These are phyloP conservation scores for Arxiozyma telluris DNA, from an alignment of 1,139 yeast genomes.

Conservation along the genomic window DNA sequence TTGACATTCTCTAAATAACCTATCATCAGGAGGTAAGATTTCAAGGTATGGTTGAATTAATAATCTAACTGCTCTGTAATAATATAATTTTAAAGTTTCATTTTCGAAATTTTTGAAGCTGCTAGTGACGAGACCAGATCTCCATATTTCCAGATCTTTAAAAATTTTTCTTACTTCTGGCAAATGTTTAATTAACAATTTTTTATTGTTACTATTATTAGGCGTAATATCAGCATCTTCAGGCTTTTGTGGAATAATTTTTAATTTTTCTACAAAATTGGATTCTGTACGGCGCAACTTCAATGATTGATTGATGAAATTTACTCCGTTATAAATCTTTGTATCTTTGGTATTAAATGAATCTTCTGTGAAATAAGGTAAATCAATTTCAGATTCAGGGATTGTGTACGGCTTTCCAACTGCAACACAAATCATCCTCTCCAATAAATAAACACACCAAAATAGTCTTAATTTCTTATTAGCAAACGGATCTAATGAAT, in stretches of 20 bases:
- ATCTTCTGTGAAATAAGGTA: slow-evolving; percentile 37
- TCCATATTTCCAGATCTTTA: slow-evolving; percentile 43
- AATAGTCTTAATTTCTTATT: slow-evolving; percentile 42
- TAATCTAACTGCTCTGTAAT: slow-evolving; percentile 46
- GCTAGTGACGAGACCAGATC: slow-evolving; percentile 36
- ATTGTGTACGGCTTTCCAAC: slow-evolving; percentile 45
- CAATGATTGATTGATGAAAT: slow-evolving; percentile 45
- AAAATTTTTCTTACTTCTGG: slow-evolving; percentile 38
- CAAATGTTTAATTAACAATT: slow-evolving; percentile 29
- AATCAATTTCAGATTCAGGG: slow-evolving; percentile 38
- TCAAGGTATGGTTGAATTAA: slow-evolving; percentile 52
- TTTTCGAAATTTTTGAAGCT: slow-evolving; percentile 37
- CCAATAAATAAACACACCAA: slow-evolving; percentile 50
- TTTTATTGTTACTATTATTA: slow-evolving; percentile 6
- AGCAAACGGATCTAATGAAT: slow-evolving; percentile 27
- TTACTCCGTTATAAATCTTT: slow-evolving; percentile 28
- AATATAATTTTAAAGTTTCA: slow-evolving; percentile 44
- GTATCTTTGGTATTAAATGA: slow-evolving; percentile 19
- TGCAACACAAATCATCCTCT: slow-evolving; percentile 47
- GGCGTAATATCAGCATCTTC: slow-evolving; percentile 2
- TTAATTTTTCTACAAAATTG: slow-evolving; percentile 42
- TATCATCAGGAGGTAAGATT: slow-evolving; percentile 46
- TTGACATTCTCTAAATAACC: slow-evolving; percentile 49
- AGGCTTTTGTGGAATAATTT: slow-evolving; percentile 31
- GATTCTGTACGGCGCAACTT: slow-evolving; percentile 47